Conservation (phyloP, 192 early-diverging fungal species). For the Pilaira anomala region DNA sequence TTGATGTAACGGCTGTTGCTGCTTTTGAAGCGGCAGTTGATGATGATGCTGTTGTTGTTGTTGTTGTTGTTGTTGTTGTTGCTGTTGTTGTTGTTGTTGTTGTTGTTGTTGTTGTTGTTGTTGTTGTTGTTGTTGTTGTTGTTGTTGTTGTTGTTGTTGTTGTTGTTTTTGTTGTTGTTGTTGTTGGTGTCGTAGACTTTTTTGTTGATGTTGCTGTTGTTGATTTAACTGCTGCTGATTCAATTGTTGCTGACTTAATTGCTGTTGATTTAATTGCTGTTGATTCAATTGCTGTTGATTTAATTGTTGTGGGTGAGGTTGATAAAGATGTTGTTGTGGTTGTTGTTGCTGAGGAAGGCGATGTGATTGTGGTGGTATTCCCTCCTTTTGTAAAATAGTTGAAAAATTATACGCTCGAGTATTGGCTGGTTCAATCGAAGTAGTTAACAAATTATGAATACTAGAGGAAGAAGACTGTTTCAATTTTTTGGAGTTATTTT, state of each 20-base stretch:
- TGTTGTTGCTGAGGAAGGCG: neutral
- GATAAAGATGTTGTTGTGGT: neutral
- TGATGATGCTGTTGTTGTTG: neutral
- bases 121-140: neutral
- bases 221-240: neutral
- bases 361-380: neutral
- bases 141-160: neutral
- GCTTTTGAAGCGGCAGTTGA: neutral
- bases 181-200: neutral
- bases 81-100: neutral
- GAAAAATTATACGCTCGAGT: constrained; percentile 19
- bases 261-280: neutral
- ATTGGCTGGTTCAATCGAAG: constrained; percentile 11
- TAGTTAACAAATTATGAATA: constrained; percentile 25
- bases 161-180: neutral
- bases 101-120: neutral
- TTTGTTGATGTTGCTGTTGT: neutral
- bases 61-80: neutral
- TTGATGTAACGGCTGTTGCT: too few relatives aligned
- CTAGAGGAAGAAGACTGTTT: constrained; percentile 9
- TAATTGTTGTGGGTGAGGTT: neutral
- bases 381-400: constrained; percentile 14
- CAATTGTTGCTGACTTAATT: neutral
- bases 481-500: neutral
- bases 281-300: neutral